phyloP scores from a whole-genome alignment of 805 yeast genomes.

The Ogataea populi-albae region DNA sequence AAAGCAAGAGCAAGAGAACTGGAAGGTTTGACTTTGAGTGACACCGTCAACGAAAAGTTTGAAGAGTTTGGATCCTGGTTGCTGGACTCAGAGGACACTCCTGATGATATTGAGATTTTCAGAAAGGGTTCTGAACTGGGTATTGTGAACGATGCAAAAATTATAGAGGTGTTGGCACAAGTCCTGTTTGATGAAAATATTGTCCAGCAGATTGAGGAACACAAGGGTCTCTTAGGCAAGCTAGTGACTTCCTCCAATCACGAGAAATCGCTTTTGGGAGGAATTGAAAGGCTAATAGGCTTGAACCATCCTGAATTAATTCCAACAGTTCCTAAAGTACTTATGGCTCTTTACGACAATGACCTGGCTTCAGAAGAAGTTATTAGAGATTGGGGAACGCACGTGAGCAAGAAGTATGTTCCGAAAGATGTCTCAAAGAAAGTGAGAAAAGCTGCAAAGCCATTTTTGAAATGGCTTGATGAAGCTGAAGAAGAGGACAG shows the following conservation, averaged over 20 bases:
- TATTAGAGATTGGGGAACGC: slow-evolving; percentile 80
- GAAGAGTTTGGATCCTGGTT: slow-evolving; percentile 92
- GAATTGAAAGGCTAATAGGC: slow-evolving; percentile 91
- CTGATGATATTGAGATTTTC: slow-evolving; percentile 86
- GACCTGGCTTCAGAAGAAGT: slow-evolving; percentile 85
- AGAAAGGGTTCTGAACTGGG: slow-evolving; percentile 83
- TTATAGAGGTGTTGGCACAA: slow-evolving; percentile 91
- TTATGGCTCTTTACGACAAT: slow-evolving; percentile 75
- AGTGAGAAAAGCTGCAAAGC: slow-evolving; percentile 94
- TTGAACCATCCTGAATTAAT: slow-evolving; percentile 68
- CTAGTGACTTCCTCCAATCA: slow-evolving; percentile 63
- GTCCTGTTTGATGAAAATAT: slow-evolving; percentile 78
- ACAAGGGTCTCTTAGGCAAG: slow-evolving; percentile 80
- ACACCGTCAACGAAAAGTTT: slow-evolving; percentile 47
- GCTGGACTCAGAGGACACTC: slow-evolving; percentile 52
- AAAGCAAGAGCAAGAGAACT: slow-evolving; percentile 86
- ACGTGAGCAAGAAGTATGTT: slow-evolving; percentile 88
- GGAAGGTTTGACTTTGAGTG: slow-evolving; percentile 54
- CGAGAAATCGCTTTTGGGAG: slow-evolving; percentile 91
- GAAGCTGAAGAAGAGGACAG: slow-evolving; percentile 83
- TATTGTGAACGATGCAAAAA: slow-evolving; percentile 65
- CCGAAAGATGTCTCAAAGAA: slow-evolving; percentile 89
- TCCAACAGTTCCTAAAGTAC: slow-evolving; percentile 72
- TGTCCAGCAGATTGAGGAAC: slow-evolving; percentile 66
- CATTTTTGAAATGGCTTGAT: slow-evolving; percentile 91